These are phyloP conservation scores for Phyllosticta ampelicida DNA, from an alignment of 2,329 filamentous ascomycete genomes.

Conservation along the genomic window DNA sequence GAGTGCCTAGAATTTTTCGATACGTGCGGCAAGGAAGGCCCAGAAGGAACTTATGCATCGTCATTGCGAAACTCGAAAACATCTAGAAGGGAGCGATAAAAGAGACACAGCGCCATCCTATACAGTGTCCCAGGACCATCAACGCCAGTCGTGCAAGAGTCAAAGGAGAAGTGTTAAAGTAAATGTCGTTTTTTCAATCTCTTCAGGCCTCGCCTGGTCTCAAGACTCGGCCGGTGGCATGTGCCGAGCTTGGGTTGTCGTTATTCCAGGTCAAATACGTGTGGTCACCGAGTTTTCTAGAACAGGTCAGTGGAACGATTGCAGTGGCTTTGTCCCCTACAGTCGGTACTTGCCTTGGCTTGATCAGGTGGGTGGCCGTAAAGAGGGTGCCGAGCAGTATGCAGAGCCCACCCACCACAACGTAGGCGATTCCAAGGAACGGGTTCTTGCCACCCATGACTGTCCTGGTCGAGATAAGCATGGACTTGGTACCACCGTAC, in stretches of 20 bases:
- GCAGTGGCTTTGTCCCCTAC: background rate
- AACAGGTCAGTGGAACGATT: conserved; percentile 7
- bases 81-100: conserved; percentile 4
- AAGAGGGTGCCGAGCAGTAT: conserved; percentile 81
- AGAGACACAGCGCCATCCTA: conserved; percentile 2
- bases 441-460: conserved; percentile 92
- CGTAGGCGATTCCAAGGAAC: conserved; percentile 91
- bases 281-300: conserved; percentile 91
- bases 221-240: conserved; percentile 34
- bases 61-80: conserved; percentile 8
- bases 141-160: conserved; percentile 8
- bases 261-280: conserved; percentile 96
- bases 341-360: conserved; percentile 56
- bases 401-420: conserved; percentile 88
- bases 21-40: conserved; percentile 1
- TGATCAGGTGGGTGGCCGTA: conserved; percentile 81
- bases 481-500: conserved; percentile 81
- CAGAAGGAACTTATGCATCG: conserved; percentile 10
- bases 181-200: conserved; percentile 12
- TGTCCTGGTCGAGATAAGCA: conserved; percentile 79
- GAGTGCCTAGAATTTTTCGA: conserved; percentile 4
- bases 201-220: conserved; percentile 23
- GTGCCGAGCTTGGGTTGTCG: conserved; percentile 49
- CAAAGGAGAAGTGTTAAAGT: conserved; percentile 13
- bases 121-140: conserved; percentile 5